A percentile compares a stretch with the other conserved stretches of the same genome.
These are phyloP conservation scores for Trichoderma koningiopsis DNA, from an alignment of 2,329 filamentous ascomycete genomes.

Conservation along the genomic window DNA sequence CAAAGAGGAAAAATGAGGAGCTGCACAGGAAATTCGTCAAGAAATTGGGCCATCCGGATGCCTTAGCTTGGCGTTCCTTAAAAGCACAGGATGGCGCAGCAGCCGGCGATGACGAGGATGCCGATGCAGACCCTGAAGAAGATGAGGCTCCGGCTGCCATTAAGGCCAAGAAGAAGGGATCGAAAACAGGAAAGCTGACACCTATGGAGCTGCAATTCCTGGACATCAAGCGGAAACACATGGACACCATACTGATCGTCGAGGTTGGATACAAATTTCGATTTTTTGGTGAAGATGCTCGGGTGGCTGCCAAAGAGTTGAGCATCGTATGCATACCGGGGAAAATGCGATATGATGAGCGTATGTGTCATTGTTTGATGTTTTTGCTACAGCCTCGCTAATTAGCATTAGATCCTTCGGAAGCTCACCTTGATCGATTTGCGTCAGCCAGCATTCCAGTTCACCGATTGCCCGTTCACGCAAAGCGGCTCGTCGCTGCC, in stretches of 20 bases:
- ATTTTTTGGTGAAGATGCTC: constrained; percentile 94
- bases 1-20: constrained; percentile 62
- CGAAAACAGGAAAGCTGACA: constrained; percentile 78
- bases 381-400: neutral
- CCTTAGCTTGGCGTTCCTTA: constrained; percentile 67
- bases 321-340: constrained; percentile 97
- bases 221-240: constrained; percentile 88
- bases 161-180: constrained; percentile 64
- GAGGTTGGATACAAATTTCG: constrained; percentile 98
- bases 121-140: constrained; percentile 61
- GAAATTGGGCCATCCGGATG: constrained; percentile 85
- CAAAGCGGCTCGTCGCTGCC: constrained; percentile 86
- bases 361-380: constrained; percentile 46
- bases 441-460: constrained; percentile 95
- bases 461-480: constrained; percentile 87
- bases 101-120: constrained; percentile 58
- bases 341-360: constrained; percentile 92
- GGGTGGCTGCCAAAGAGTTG: constrained; percentile 83
- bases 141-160: constrained; percentile 49
- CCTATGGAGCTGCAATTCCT: constrained; percentile 93
- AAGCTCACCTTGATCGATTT: constrained; percentile 88
- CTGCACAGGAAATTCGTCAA: constrained; percentile 85
- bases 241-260: constrained; percentile 87
- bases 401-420: constrained; percentile 67
- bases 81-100: constrained; percentile 55